Evolutionary conservation across 768 basidiomycete species (phyloP), one percentile per base, ranked within the genome.

Genomic region (Boletus subcaerulescens): DNA sequence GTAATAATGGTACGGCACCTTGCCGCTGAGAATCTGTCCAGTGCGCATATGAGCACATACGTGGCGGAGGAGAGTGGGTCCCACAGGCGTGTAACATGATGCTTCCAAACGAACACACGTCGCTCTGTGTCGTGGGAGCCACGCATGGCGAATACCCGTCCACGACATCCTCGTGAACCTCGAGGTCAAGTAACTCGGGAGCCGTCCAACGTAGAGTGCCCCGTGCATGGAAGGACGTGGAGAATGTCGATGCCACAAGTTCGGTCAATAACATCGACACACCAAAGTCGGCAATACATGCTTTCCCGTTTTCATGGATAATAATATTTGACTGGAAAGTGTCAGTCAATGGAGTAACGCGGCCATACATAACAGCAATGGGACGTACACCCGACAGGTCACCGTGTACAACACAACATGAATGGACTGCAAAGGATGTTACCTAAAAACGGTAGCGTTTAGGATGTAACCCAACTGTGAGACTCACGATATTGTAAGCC

Each of bases 151-250:
- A 39, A 17, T 41, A 52, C 31, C 29, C 33, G 20, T 40, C 52
- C 22, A 14, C 22, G 31, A 7, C 44, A 8, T 57, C 48, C 45
- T 50, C 52, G 17, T n/a, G 47, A 13, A 33, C 26, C 22, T n/a
- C 24, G 17, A 58, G 45, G 22, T 39, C 42, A 5, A 65, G 45
- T 12, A 65, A 33, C 14, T 65, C 62, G 8, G 63, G 63, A 8
- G 26, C 26, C 8, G 26, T 9, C 26, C 26, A 26, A 9, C 26
- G 26, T 26, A 26, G 26, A 1, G 57, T 53, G 1, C 59, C 61
- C 56, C 63, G 32, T 53, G 42, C 33, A n/a, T 45, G 49, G 32
- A 68, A 43, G 7, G 63, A 64, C n/a, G 65, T 53, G 1, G 56
- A 54, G 20, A 64, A 61, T 5, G 56, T 57, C 26, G 45, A 45